These are phyloP conservation scores for Boletus barrowsii DNA, from an alignment of 768 basidiomycete species.

Conservation along the genomic window DNA sequence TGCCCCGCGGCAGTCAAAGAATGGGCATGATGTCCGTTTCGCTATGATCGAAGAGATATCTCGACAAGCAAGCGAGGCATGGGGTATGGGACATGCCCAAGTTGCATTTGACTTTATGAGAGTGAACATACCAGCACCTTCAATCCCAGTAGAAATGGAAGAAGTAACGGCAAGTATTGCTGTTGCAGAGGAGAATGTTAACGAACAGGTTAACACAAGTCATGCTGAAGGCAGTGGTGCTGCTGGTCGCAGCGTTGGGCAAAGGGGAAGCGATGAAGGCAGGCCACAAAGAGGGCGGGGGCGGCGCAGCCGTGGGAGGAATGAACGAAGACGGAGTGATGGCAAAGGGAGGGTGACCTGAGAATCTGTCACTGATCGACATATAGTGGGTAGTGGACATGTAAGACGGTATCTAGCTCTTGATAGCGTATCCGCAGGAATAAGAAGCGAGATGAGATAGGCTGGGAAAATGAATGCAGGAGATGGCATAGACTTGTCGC, in stretches of 20 bases:
- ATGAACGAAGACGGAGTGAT: not conserved
- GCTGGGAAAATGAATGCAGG: constrained; percentile 12
- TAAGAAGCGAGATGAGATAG: too few relatives aligned
- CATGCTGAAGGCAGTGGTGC: too few relatives aligned
- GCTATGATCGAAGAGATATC: constrained; percentile 60
- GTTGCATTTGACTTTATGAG: constrained; percentile 61
- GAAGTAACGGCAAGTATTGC: not conserved
- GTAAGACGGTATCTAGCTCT: too few relatives aligned
- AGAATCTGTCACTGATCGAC: too few relatives aligned
- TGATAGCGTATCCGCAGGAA: too few relatives aligned
- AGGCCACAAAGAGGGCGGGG: not conserved
- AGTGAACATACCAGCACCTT: constrained; percentile 35
- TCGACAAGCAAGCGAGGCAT: constrained; percentile 58
- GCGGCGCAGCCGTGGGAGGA: not conserved
- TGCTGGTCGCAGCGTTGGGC: not conserved
- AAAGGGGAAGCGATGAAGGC: too few relatives aligned
- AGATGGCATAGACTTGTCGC: not conserved
- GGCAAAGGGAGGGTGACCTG: not conserved
- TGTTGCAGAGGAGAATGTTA: not conserved
- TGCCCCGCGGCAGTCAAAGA: constrained; percentile 39
- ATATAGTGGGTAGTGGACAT: too few relatives aligned
- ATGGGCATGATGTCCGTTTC: constrained; percentile 31
- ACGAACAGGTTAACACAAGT: not conserved
- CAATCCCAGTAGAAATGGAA: not conserved
- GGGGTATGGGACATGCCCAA: constrained; percentile 46